Base-by-base conservation (phyloP, 2,329 filamentous ascomycete species). In the Ophiostoma montium region DNA sequence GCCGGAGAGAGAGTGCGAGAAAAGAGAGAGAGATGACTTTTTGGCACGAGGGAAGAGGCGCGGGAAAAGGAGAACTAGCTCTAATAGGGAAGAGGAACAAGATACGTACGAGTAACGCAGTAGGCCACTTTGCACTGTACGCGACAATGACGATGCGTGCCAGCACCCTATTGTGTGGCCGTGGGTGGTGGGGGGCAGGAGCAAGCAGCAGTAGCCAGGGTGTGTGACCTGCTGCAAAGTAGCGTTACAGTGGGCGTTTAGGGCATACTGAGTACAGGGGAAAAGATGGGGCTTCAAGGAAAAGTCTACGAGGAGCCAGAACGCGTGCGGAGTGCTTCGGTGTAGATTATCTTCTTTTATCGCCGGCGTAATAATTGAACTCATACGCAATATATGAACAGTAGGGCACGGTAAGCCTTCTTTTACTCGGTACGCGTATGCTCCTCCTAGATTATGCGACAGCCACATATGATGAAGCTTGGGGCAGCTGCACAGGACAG, bases 271-370 rank as follows among this genome's bases (percentile, higher is more conserved):
- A 30, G 36, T 41, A 35, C 35, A 35, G 23, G 36, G 36, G 32
- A 27, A 44, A 32, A 38, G 44, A 49, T 21, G 32, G 31, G 48
- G 50, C 50, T 51, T 51, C 38, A 18, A 41, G 23, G 41, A 48
- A 48, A 41, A 35, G 48, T 51, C 45, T n/a, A n/a, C n/a, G n/a
- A n/a, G n/a, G 46, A 46, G 48, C 50, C 46, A 51, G 50, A 48
- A 36, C 49, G 15, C 30, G 44, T 16, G 43, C 23, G 23, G 38
- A 27, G 23, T 27, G n/a, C n/a, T n/a, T n/a, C n/a, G n/a, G n/a
- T n/a, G n/a, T n/a, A n/a, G n/a, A n/a, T n/a, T n/a, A n/a, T n/a
- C n/a, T n/a, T n/a, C n/a, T n/a, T n/a, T n/a, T 27, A 27, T 27
- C 8, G 23, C 23, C 4, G 23, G 23, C 23, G 23, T 27, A 4